phyloP scores from a whole-genome alignment of 2,329 filamentous ascomycete species.

The Rhinocladiella mackenziei region DNA sequence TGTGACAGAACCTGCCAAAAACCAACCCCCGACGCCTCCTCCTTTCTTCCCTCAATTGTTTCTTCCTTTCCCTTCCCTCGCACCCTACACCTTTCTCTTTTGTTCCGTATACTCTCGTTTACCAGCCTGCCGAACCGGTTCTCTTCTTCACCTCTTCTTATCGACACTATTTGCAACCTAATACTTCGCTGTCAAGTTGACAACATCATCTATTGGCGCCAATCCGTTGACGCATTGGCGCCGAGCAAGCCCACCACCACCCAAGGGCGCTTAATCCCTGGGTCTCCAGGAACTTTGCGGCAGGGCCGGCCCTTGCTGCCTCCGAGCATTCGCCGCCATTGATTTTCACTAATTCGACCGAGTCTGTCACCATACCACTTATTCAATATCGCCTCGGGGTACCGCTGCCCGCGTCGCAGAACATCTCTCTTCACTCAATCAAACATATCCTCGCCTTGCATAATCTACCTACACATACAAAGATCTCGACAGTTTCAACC shows the following conservation, averaged over 20 bases:
- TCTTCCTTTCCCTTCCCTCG: conserved; percentile 1
- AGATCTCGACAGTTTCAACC: conserved; percentile 12
- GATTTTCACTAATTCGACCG: conserved; percentile 9
- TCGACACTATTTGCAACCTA: conserved; percentile 10
- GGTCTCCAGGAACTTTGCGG: conserved; percentile 16
- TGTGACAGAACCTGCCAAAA: conserved; percentile 7
- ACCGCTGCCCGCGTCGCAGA: conserved; percentile 17
- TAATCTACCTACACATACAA: conserved; percentile 8
- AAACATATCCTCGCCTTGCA: conserved; percentile 8
- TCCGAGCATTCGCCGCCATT: conserved; percentile 11
- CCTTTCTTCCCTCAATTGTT: conserved; percentile 3
- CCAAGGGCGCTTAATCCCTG: conserved; percentile 29
- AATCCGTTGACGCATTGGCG: conserved; percentile 23
- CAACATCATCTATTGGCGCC: conserved; percentile 17
- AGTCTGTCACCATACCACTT: conserved; percentile 15
- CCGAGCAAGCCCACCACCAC: conserved; percentile 13
- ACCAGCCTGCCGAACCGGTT: too few relatives aligned
- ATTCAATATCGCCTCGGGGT: conserved; percentile 23
- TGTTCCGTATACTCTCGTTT: conserved; percentile 17
- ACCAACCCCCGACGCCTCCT: neutral
- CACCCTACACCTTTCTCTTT: conserved; percentile 10
- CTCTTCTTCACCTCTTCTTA: conserved; percentile 7
- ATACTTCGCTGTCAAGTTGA: conserved; percentile 18
- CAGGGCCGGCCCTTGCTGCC: conserved; percentile 25
- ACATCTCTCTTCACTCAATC: conserved; percentile 8